phyloP scores from a whole-genome alignment of 768 basidiomycete species.

The Panellus pusillus region DNA sequence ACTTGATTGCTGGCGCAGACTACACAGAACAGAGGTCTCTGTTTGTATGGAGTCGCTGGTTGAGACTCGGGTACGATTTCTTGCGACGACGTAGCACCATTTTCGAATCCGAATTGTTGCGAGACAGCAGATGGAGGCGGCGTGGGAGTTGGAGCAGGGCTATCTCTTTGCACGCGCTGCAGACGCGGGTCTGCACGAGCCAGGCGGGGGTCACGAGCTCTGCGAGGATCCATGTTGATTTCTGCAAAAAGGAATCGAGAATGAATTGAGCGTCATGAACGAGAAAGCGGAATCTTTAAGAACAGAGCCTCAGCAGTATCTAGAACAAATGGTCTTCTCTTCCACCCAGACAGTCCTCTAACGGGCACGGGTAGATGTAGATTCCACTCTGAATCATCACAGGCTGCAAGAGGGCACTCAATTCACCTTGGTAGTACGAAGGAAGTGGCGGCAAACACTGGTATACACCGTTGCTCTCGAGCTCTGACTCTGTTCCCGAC shows the following conservation, averaged over 20 bases:
- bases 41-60: conserved; percentile 45
- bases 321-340: conserved; percentile 81
- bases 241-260: neutral
- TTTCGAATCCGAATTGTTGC: no score
- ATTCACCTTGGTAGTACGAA: conserved; percentile 11
- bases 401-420: conserved; percentile 7
- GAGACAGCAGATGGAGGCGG: conserved; percentile 6
- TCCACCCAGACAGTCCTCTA: conserved; percentile 52
- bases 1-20: conserved; percentile 99
- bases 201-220: conserved; percentile 79
- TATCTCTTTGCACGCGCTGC: conserved; percentile 45
- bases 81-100: neutral
- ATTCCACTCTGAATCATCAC: conserved; percentile 95
- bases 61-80: conserved; percentile 3
- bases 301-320: conserved; percentile 82
- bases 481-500: no score
- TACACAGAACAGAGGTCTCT: conserved; percentile 88
- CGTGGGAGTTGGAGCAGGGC: conserved; percentile 39
- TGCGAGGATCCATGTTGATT: conserved; percentile 70
- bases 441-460: neutral
- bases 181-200: conserved; percentile 68
- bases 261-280: conserved; percentile 18
- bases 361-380: conserved; percentile 64
- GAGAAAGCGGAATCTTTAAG: conserved; percentile 3
- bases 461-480: no score